Evolutionary conservation across 202 grass and related monocot genomes (phyloP).

Genomic region (Alloteropsis angusta): DNA sequence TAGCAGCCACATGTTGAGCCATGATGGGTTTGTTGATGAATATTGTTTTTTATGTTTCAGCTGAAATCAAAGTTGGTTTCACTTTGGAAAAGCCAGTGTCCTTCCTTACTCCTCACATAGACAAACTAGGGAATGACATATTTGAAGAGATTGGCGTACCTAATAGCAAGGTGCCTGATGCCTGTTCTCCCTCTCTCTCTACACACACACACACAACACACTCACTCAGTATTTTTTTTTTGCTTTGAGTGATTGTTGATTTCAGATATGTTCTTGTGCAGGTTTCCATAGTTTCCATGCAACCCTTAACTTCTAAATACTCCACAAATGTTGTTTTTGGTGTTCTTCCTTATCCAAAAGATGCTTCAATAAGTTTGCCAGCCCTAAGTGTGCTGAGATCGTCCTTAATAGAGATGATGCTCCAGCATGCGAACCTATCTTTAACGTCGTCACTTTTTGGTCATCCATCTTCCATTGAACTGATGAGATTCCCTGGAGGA

Average conservation of each 20-base stretch:
- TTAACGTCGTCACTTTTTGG: slow-evolving; percentile 62
- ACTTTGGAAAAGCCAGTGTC: slow-evolving; percentile 48
- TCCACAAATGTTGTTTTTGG: slow-evolving; percentile 62
- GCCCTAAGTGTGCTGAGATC: slow-evolving; percentile 66
- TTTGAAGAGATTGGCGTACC: slow-evolving; percentile 68
- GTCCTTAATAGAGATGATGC: slow-evolving; percentile 59
- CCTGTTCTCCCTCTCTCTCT: neutral
- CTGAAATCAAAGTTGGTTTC: slow-evolving; percentile 64
- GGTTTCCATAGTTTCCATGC: slow-evolving; percentile 68
- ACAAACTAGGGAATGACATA: slow-evolving; percentile 66
- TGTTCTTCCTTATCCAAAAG: slow-evolving; percentile 63
- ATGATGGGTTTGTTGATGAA: slow-evolving; percentile 15
- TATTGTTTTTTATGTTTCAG: slow-evolving; percentile 28
- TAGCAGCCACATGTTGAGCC: neutral
- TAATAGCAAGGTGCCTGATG: slow-evolving; percentile 53
- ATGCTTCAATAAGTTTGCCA: slow-evolving; percentile 58
- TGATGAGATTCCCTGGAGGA: slow-evolving; percentile 61
- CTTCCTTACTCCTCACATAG: slow-evolving; percentile 39
- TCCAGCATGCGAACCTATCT: slow-evolving; percentile 55
- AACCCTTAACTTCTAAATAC: slow-evolving; percentile 35
- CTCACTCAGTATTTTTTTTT: neutral
- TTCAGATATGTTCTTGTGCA: slow-evolving; percentile 25
- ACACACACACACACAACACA: no score
- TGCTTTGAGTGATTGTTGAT: slow-evolving; percentile 1
- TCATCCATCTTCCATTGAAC: slow-evolving; percentile 46